These are phyloP conservation scores for Solanum okadae DNA, from an alignment of 257 asterid species.

Conservation along the genomic window DNA sequence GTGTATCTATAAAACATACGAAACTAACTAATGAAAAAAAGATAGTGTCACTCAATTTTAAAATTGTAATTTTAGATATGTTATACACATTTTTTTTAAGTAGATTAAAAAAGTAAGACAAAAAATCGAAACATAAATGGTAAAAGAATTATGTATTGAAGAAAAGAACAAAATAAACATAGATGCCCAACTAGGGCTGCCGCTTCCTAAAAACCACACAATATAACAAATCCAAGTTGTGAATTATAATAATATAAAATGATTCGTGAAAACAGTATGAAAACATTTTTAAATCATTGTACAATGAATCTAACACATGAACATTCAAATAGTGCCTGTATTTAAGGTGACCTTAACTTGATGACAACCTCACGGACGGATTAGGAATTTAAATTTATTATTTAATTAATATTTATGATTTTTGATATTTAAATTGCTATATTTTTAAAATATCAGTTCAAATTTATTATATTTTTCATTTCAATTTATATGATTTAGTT, in stretches of 20 bases:
- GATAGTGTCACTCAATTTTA: neutral
- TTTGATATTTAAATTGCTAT: neutral
- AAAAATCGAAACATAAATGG: neutral
- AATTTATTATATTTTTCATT: neutral
- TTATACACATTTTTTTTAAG: neutral
- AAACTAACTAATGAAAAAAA: neutral
- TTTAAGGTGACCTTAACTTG: neutral
- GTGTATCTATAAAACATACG: neutral
- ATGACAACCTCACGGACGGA: rapidly evolving
- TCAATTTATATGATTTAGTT: too few species aligned
- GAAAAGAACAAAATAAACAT: neutral
- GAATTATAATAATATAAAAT: neutral
- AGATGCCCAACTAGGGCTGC: neutral
- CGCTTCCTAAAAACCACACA: neutral
- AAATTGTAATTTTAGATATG: neutral
- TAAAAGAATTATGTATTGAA: neutral
- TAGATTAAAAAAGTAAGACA: neutral
- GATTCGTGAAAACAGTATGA: neutral
- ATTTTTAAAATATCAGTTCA: neutral
- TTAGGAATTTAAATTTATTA: neutral
- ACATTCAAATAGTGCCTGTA: neutral
- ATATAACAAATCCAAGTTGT: neutral
- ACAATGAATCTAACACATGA: constrained; percentile 21
- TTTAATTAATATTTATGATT: neutral
- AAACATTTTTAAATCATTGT: neutral